Evolutionary conservation across 2,329 filamentous ascomycete species (phyloP).

Genomic region (Colletotrichum sp.): DNA sequence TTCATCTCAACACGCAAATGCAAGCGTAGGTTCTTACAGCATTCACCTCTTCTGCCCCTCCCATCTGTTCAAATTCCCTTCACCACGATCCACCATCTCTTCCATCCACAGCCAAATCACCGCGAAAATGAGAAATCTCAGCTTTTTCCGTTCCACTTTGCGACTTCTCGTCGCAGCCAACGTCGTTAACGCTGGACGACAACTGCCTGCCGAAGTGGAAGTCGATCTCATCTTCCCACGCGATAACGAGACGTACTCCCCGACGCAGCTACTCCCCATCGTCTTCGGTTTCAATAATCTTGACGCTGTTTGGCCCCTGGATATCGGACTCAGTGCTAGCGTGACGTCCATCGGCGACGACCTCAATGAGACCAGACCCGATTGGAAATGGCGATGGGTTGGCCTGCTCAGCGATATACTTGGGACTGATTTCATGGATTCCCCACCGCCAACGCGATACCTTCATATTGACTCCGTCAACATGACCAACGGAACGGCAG

Average conservation of each 20-base stretch:
- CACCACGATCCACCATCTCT: not conserved
- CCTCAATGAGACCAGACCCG: not conserved
- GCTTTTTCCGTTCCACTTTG: not conserved
- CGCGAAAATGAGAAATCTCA: not conserved
- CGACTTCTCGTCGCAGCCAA: not conserved
- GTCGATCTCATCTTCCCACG: slow-evolving; percentile 30
- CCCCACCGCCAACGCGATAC: too few species aligned
- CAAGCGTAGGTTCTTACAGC: not conserved
- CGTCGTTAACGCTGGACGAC: not conserved
- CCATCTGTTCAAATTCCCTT: not conserved
- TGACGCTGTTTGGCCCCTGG: not conserved
- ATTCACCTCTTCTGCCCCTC: not conserved
- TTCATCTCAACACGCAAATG: not conserved
- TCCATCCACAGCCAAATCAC: not conserved
- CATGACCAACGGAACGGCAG: not conserved
- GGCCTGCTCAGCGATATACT: too few species aligned
- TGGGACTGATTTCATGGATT: too few species aligned
- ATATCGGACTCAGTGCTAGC: not conserved
- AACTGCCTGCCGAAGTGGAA: not conserved
- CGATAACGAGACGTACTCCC: slow-evolving; percentile 29
- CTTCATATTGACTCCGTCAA: not conserved
- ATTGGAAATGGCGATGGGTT: not conserved
- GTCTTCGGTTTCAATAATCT: slow-evolving; percentile 30
- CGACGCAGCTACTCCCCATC: slow-evolving; percentile 24
- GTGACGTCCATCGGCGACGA: not conserved